Evolutionary conservation across 208 protist genomes (phyloP).

Genomic region (Crithidia thermophila): DNA sequence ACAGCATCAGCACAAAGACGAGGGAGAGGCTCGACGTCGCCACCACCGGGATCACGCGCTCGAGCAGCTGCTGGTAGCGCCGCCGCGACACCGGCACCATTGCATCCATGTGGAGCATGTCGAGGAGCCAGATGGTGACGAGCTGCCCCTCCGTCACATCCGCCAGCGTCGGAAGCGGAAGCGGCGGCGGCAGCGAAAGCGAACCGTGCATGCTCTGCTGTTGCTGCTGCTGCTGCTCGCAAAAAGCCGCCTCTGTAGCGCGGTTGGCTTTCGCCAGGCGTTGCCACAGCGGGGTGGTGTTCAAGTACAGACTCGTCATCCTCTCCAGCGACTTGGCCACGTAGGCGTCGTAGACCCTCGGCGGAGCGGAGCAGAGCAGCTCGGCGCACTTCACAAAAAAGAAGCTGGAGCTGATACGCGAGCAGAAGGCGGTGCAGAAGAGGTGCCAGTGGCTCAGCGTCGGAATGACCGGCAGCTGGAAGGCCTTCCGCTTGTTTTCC

Average conservation of each 20-base stretch:
- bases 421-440: conserved; percentile 68
- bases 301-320: conserved; percentile 35
- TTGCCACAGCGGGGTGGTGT: conserved; percentile 29
- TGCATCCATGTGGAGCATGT: conserved; percentile 42
- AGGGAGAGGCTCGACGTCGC: conserved; percentile 31
- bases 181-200: not conserved
- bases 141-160: conserved; percentile 41
- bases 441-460: conserved; percentile 73
- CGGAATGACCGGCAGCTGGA: conserved; percentile 30
- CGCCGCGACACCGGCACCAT: conserved; percentile 23
- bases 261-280: conserved; percentile 22
- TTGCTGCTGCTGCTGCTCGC: not conserved
- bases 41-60: conserved; percentile 33
- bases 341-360: conserved; percentile 37
- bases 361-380: conserved; percentile 45
- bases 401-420: conserved; percentile 51
- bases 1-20: conserved; percentile 42
- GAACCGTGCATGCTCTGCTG: too few species aligned
- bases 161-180: conserved; percentile 14
- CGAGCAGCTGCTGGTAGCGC: conserved; percentile 37
- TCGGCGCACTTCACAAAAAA: conserved; percentile 73
- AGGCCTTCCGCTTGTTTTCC: not conserved
- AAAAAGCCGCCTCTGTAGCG: conserved; percentile 19
- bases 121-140: conserved; percentile 48
- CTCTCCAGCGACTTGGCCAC: conserved; percentile 29